Base-by-base conservation (phyloP, 2,329 filamentous ascomycete species). In the Myriosclerotinia scirpicola region DNA sequence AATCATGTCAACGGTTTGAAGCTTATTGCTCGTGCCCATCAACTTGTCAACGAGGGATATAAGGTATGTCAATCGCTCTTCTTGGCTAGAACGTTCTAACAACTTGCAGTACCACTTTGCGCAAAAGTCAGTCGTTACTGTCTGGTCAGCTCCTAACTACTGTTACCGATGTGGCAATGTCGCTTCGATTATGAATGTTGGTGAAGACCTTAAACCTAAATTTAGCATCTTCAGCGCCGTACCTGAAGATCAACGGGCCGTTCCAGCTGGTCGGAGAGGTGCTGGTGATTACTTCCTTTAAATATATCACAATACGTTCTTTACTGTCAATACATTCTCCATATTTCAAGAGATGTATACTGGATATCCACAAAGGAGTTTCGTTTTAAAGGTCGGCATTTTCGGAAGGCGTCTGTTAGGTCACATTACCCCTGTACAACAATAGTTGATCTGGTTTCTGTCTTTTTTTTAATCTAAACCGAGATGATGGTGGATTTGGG, bases 211-310 rank as follows among this genome's bases (percentile, higher is more conserved):
- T 63, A 88, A 92, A 68, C 93, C 94, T 42, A 92, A 91, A 74
- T 99, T 99, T 81, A 95, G 90, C 78, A 95, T 96, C 75, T 96
- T 96, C 81, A 90, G 87, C 40, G 92, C 92, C 42, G 92, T 96
- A n/a, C 91, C 92, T 0, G 92, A 95, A 74, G 89, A 95, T 72
- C 85, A 91, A 78, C 84, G 92, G 68, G 90, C 92, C 66, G 89
- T 94, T 11, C 92, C 92, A 2, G 87, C 89, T 14, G 90, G 85
- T 65, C 83, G 87, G 54, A 82, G 87, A 70, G 87, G 87, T 38
- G 86, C 87, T 20, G 86, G 85, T 64, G 88, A 91, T 75, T 91
- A 91, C 79, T 91, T 91, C 79, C 79, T 91, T 69, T 77, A 70
- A 50, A 54, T 46, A 55, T 63, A 54, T 30, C 60, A 61, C 67